A percentile compares a stretch with the other conserved stretches of the same genome.
These are phyloP conservation scores for Fusarium nisikadoi DNA, from an alignment of 2,329 filamentous ascomycete species.

Conservation along the genomic window DNA sequence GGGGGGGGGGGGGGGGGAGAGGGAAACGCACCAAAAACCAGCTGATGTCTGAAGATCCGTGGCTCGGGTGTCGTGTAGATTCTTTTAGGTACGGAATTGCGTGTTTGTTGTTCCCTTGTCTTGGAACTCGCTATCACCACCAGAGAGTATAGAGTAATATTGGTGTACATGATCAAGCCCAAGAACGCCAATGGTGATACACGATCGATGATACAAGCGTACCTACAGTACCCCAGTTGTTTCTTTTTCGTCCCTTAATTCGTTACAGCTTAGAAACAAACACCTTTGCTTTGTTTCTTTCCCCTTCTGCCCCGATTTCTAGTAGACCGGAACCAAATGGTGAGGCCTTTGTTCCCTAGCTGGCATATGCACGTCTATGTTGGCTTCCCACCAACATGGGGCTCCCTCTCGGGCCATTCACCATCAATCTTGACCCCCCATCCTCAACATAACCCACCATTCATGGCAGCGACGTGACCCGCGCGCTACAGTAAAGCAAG, in stretches of 20 bases:
- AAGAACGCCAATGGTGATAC: not conserved
- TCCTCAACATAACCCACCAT: constrained; percentile 26
- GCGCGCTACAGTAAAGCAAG: constrained; percentile 33
- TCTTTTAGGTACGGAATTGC: not conserved
- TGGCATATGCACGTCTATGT: constrained; percentile 14
- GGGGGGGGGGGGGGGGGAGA: not conserved
- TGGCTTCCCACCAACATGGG: constrained; percentile 19
- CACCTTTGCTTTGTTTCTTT: constrained; percentile 22
- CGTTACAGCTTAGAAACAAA: constrained; percentile 5
- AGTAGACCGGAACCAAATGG: not conserved
- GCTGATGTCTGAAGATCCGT: constrained; percentile 28
- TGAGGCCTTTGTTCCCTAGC: constrained; percentile 37
- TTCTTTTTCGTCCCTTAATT: constrained; percentile 22
- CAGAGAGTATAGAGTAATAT: not conserved
- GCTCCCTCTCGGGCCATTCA: constrained; percentile 25
- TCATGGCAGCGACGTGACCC: constrained; percentile 27
- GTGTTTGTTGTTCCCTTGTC: not conserved
- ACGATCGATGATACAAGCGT: not conserved
- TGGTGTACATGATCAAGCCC: not conserved
- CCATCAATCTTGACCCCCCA: constrained; percentile 30
- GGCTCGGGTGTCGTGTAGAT: constrained; percentile 11
- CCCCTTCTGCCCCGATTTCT: constrained; percentile 9
- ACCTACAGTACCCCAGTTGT: not conserved
- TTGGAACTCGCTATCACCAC: not conserved
- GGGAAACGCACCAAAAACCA: not conserved